These are phyloP conservation scores for Pouteria campechiana DNA, from an alignment of 179 eudicot species.

Conservation along the genomic window DNA sequence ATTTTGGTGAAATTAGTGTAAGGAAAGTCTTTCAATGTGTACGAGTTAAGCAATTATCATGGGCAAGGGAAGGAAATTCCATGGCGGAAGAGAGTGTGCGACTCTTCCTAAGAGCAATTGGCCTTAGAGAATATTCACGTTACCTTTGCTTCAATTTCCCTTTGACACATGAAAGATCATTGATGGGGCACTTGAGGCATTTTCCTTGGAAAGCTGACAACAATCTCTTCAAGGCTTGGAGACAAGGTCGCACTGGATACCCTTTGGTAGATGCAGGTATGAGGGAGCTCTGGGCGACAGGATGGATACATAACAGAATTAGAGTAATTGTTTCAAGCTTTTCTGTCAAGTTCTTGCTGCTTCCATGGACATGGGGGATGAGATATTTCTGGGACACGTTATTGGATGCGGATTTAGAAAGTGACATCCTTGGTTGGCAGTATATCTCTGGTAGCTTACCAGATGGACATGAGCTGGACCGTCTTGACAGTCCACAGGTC, in stretches of 20 bases:
- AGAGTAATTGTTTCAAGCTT: conserved; percentile 88
- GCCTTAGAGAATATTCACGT: conserved; percentile 92
- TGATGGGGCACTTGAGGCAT: conserved; percentile 50
- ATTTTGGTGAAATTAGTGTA: conserved; percentile 84
- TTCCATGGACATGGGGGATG: conserved; percentile 99
- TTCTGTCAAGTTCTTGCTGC: conserved; percentile 68
- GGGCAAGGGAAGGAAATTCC: conserved; percentile 54
- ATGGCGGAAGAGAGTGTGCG: conserved; percentile 51
- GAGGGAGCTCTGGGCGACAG: conserved; percentile 99
- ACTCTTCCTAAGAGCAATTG: conserved; percentile 63
- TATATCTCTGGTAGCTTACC: conserved; percentile 97
- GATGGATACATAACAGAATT: conserved; percentile 87
- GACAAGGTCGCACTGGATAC: conserved; percentile 94
- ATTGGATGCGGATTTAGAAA: conserved; percentile 91
- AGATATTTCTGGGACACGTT: conserved; percentile 98
- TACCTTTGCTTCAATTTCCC: conserved; percentile 94
- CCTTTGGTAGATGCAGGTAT: conserved; percentile 97
- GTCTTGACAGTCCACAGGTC: conserved; percentile 96
- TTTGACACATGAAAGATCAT: conserved; percentile 78
- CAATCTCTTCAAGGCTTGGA: conserved; percentile 72
- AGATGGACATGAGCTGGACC: conserved; percentile 88
- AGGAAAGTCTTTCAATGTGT: conserved; percentile 63
- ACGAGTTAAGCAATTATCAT: conserved; percentile 62
- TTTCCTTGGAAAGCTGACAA: conserved; percentile 83
- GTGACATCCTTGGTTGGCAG: conserved; percentile 98